Evolutionary conservation across 805 yeast genomes (phyloP), one percentile per base, ranked within the genome.

Genomic region (Kurtzmaniella cleridarum): DNA sequence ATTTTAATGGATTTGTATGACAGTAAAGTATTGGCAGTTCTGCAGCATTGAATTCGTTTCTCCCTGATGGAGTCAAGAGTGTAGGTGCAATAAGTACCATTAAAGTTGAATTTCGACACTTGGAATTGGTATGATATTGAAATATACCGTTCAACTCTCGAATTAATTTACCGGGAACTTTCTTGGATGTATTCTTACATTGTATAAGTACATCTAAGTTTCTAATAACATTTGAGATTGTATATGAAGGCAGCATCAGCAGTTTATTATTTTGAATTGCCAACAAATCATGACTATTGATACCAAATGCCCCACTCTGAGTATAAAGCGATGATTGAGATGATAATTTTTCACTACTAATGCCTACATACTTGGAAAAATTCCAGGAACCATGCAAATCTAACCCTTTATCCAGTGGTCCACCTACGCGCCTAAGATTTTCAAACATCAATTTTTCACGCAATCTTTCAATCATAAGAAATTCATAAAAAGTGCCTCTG

Each of bases 361-460:
- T 20, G 7, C 5, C 27, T 43, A 50, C 50, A 50, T 53, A 52
- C 31, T 44, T 48, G 20, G 47, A 39, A 34, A 70, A 53, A 39
- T 72, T 57, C 82, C 83, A 77, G 31, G 60, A 60, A 0, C 81
- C 82, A 15, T 72, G 50, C 3, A 79, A 51, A 49, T 79, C 84
- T 3, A 78, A 59, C 0, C 84, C 84, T 38, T 71, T 64, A 46
- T 79, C 84, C 36, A 69, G 67, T 1, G 77, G 62, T 1, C 83
- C 81, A 1, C 84, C 84, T 30, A 64, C 68, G 31, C 75, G 69
- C 1, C 60, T 43, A 34, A 76, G 40, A 27, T 62, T 51, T 12
- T 50, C 47, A 32, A 75, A 61, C 14, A 63, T 53, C 18, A 76
- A 59, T n/a, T 54, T 46, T 1, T 55, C 35, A 41, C 63, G 60